Evolutionary conservation across 139 green algal genomes (phyloP).

Genomic region (Dunaliella sp.): DNA sequence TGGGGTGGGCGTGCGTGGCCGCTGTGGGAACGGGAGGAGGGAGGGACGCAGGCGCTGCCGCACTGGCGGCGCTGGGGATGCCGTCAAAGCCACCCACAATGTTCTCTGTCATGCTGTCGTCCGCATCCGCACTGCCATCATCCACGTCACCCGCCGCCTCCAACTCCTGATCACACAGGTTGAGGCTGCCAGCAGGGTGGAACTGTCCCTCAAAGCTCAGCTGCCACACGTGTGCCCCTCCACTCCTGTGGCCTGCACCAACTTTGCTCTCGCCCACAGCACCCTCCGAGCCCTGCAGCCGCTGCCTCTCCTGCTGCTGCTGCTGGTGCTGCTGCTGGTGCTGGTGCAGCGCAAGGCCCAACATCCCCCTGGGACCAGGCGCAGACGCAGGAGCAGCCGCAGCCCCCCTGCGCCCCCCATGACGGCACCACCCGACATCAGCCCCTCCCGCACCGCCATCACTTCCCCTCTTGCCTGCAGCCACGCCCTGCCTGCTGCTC

Average conservation of each 20-base stretch:
- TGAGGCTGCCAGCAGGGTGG: too few relatives aligned
- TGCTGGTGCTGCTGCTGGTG: slow-evolving; percentile 6
- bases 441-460: slow-evolving; percentile 9
- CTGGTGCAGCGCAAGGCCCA: slow-evolving; percentile 19
- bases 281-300: too few relatives aligned
- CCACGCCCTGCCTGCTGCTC: neutral
- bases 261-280: too few relatives aligned
- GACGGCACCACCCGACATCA: neutral
- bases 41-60: too few relatives aligned
- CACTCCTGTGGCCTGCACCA: too few relatives aligned
- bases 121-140: neutral
- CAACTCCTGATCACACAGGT: neutral
- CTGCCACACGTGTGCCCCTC: too few relatives aligned
- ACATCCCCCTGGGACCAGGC: slow-evolving; percentile 23
- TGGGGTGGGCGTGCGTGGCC: too few relatives aligned
- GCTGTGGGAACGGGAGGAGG: too few relatives aligned
- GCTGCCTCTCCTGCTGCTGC: neutral
- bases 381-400: slow-evolving; percentile 4
- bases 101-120: neutral
- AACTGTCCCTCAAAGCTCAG: too few relatives aligned
- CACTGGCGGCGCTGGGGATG: too few relatives aligned
- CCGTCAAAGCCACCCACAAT: neutral
- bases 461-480: neutral
- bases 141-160: neutral
- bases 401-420: neutral